Base-by-base conservation (phyloP, 495 filamentous ascomycete genomes). In the Tuber brumale region DNA sequence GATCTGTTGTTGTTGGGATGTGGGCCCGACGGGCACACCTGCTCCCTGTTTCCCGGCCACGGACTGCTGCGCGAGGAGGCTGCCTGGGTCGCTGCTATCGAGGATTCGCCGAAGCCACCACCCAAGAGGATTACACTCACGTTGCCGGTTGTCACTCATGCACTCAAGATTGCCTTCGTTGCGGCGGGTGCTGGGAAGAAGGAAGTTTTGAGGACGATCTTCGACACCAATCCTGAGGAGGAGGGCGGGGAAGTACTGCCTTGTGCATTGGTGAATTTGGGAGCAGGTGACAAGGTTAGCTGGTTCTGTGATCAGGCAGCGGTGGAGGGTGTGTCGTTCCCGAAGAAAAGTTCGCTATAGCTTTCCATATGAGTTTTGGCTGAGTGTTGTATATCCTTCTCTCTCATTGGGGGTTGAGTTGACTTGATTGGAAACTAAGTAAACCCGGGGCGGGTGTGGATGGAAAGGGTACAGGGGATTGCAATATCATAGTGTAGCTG, bases 11-110 rank as follows among this genome's bases (percentile, higher is more conserved):
- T 99, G 27, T 89, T 99, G 69, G 95, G 95, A 75, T 95, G 92
- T 80, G 95, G 95, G 5, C 95, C 95, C 23, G 95, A 99, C 83
- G 95, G 95, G 51, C 95, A 99, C 85, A 97, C 95, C 39, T 98
- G 96, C 91, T 94, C 91, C 79, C 87, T 98, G 43, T 99, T 99
- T 86, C 96, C 95, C 9, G 91, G 91, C 41, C 95, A 97, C 79
- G 89, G 90, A 69, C 87, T 98, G 61, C 87, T 99, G 77, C 89
- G 94, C 66, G 95, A 98, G 86, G 89, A 89, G 75, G 90, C 92
- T 80, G 94, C 94, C 46, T 99, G 95, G 95, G 94, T 97, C 18
- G 91, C 92, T 8, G 88, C 94, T 5, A 94, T 97, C 80, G 90
- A 90, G 82, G 92, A 97, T 85, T 96, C 93, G 37, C 95, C 95